phyloP scores from a whole-genome alignment of 345 rosid species.

The Aethionema arabicum region DNA sequence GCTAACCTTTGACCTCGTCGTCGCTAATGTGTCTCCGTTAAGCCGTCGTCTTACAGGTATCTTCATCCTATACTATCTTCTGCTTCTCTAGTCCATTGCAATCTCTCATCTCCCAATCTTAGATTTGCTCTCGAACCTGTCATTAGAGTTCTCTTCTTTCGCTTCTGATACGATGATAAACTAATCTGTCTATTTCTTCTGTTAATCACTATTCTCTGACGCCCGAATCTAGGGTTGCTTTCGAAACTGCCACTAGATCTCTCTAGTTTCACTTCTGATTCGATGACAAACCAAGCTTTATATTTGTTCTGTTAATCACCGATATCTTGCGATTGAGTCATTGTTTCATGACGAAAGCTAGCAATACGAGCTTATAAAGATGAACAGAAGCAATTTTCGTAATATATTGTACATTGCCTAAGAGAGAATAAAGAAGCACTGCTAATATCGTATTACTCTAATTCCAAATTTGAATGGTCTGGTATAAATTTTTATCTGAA shows the following conservation, averaged over 20 bases:
- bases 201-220: too few relatives aligned
- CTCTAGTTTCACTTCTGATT: not conserved
- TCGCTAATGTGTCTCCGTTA: not conserved
- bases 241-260: not conserved
- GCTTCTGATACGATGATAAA: not conserved
- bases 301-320: too few relatives aligned
- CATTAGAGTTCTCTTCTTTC: not conserved
- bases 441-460: too few relatives aligned
- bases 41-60: constrained; percentile 20
- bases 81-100: not conserved
- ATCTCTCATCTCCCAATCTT: not conserved
- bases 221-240: too few relatives aligned
- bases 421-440: too few relatives aligned
- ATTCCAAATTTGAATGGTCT: too few relatives aligned
- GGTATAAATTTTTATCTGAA: too few relatives aligned
- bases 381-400: too few relatives aligned
- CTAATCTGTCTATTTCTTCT: not conserved
- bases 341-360: too few relatives aligned
- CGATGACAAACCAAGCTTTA: not conserved
- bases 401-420: too few relatives aligned
- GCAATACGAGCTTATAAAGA: too few relatives aligned
- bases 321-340: too few relatives aligned
- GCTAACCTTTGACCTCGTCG: not conserved
- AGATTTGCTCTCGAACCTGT: not conserved
- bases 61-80: not conserved